A percentile compares a stretch with the other conserved stretches of the same genome.
Conservation (phyloP, 768 basidiomycete species). For the Tricholoma terreum region DNA sequence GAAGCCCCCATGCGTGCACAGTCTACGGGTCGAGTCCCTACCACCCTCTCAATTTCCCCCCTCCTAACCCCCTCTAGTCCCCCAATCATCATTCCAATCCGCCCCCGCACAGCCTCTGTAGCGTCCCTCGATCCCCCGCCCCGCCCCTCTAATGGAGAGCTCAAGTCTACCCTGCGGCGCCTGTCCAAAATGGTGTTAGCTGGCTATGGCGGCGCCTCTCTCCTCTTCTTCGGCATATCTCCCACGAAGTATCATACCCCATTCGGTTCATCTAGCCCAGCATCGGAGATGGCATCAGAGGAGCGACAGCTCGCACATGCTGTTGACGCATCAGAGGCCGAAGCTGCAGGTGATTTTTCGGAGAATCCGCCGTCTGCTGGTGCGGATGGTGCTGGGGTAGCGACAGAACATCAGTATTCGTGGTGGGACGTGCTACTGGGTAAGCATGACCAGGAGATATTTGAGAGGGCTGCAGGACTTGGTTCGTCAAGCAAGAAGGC, state of each 20-base stretch:
- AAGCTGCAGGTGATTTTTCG: slow-evolving; percentile 46
- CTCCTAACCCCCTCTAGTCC: slow-evolving; percentile 9
- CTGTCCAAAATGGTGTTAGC: slow-evolving; percentile 82
- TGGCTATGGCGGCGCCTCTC: slow-evolving; percentile 78
- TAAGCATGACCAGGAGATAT: slow-evolving; percentile 80
- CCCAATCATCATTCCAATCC: slow-evolving; percentile 8
- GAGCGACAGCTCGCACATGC: slow-evolving; percentile 62
- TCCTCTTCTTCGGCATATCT: slow-evolving; percentile 76
- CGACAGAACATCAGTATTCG: slow-evolving; percentile 45
- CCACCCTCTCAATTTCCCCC: slow-evolving; percentile 30
- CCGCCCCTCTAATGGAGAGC: slow-evolving; percentile 40
- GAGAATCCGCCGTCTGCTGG: slow-evolving; percentile 17
- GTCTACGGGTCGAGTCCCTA: background rate
- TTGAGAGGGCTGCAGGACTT: slow-evolving; percentile 55
- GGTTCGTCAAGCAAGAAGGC: slow-evolving; percentile 23
- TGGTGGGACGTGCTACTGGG: slow-evolving; percentile 86
- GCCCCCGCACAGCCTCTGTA: slow-evolving; percentile 5
- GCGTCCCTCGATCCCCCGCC: slow-evolving; percentile 6
- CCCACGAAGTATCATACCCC: slow-evolving; percentile 31
- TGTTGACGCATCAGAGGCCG: slow-evolving; percentile 68
- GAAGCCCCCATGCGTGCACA: slow-evolving; percentile 35
- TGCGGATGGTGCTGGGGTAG: slow-evolving; percentile 11
- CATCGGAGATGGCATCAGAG: slow-evolving; percentile 48
- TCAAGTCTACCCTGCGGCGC: slow-evolving; percentile 70
- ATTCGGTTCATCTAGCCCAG: slow-evolving; percentile 24